Evolutionary conservation across 208 protist species (phyloP).

Genomic region (Crithidia sp.): DNA sequence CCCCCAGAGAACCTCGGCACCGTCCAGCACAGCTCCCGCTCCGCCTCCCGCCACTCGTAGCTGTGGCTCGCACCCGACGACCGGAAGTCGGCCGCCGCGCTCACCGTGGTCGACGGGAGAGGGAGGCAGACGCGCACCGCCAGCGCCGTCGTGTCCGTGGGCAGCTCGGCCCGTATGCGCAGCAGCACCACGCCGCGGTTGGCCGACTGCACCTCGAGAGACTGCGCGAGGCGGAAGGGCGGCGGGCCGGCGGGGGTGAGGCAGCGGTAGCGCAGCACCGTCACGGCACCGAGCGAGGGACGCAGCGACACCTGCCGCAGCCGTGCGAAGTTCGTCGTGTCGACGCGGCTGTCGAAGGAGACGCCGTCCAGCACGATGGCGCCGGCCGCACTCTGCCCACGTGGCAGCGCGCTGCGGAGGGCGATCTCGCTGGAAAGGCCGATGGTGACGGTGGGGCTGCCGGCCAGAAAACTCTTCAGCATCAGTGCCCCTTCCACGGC

Average conservation of each 20-base stretch:
- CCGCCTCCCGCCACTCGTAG: slow-evolving; percentile 67
- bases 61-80: slow-evolving; percentile 38
- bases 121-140: slow-evolving; percentile 50
- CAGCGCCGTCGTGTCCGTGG: slow-evolving; percentile 32
- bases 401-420: slow-evolving; percentile 38
- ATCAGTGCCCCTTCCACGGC: slow-evolving; percentile 91
- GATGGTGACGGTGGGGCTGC: slow-evolving; percentile 82
- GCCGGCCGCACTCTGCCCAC: slow-evolving; percentile 21
- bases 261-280: slow-evolving; percentile 92
- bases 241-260: slow-evolving; percentile 21
- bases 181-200: slow-evolving; percentile 53
- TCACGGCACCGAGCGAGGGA: slow-evolving; percentile 85
- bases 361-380: slow-evolving; percentile 74
- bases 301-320: slow-evolving; percentile 67
- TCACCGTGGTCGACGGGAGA: slow-evolving; percentile 49
- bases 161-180: slow-evolving; percentile 54
- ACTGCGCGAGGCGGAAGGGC: slow-evolving; percentile 74
- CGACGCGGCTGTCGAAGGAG: slow-evolving; percentile 84
- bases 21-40: slow-evolving; percentile 79
- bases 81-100: slow-evolving; percentile 45
- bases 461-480: slow-evolving; percentile 92
- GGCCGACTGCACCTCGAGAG: slow-evolving; percentile 46
- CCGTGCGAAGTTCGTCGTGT: slow-evolving; percentile 75
- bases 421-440: slow-evolving; percentile 87
- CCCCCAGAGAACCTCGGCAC: slow-evolving; percentile 77